These are phyloP conservation scores for Solanum etuberosum DNA, from an alignment of 257 asterid species.

Conservation along the genomic window DNA sequence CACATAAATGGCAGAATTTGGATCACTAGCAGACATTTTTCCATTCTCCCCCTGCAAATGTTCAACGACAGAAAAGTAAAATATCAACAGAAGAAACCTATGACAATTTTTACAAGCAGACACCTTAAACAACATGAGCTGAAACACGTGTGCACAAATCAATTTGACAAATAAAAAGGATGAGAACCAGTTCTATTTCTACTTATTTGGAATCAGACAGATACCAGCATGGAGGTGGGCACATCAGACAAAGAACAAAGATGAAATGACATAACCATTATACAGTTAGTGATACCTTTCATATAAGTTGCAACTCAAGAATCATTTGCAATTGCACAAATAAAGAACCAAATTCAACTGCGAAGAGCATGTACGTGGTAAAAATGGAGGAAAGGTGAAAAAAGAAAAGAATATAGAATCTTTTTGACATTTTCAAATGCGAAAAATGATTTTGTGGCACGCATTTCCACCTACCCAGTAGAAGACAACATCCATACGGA, in stretches of 20 bases:
- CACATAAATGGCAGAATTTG: constrained; percentile 86
- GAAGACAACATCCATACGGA: neutral
- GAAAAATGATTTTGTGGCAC: neutral
- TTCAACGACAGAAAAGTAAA: neutral
- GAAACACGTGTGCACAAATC: constrained; percentile 1
- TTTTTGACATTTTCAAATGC: neutral
- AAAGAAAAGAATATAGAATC: neutral
- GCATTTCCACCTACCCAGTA: neutral
- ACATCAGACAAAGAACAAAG: neutral
- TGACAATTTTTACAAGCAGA: neutral
- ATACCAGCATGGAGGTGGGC: neutral
- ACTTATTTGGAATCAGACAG: neutral
- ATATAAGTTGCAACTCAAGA: neutral
- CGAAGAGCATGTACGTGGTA: neutral
- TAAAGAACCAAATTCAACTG: neutral
- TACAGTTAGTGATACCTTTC: neutral
- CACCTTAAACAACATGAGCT: neutral
- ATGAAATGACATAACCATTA: neutral
- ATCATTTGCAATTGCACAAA: neutral
- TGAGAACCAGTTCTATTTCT: neutral
- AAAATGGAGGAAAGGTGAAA: neutral
- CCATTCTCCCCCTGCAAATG: constrained; percentile 75
- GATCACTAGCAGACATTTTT: constrained; percentile 93
- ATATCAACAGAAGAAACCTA: neutral
- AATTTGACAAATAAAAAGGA: neutral